Conservation (phyloP, 805 yeast genomes). For the Tetrapisispora pingtungensis region DNA sequence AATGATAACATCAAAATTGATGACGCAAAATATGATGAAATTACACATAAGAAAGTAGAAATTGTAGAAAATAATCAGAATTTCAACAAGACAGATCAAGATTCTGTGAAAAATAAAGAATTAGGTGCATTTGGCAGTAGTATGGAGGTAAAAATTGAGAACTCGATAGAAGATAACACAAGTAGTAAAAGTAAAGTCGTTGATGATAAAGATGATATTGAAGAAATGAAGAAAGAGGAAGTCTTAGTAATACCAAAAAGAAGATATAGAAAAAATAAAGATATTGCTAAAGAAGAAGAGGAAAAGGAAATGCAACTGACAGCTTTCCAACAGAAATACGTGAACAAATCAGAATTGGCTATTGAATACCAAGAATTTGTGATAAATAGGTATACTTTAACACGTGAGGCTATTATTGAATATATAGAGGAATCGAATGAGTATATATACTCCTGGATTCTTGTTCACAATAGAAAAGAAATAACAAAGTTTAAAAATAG, state of each 20-base stretch:
- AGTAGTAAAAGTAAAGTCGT: no score
- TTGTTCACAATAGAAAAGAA: slow-evolving; percentile 25
- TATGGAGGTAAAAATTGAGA: no score
- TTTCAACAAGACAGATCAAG: not conserved
- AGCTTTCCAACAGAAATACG: slow-evolving; percentile 66
- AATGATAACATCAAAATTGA: not conserved
- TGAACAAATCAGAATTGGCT: slow-evolving; percentile 59
- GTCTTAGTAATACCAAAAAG: not conserved
- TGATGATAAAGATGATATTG: not conserved
- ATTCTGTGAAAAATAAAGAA: not conserved
- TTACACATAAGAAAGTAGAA: not conserved
- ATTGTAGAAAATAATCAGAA: no score
- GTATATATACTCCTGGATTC: slow-evolving; percentile 26
- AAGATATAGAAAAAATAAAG: not conserved
- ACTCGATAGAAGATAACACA: no score
- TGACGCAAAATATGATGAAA: not conserved
- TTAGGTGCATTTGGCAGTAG: not conserved
- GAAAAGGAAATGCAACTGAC: slow-evolving; percentile 50
- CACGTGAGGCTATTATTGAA: slow-evolving; percentile 70
- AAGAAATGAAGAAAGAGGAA: not conserved
- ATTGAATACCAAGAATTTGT: slow-evolving; percentile 81
- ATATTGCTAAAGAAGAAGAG: slow-evolving; percentile 11
- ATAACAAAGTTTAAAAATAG: slow-evolving; percentile 16
- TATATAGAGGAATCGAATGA: slow-evolving; percentile 21
- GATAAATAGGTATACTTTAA: slow-evolving; percentile 60